Evolutionary conservation across 2,329 filamentous ascomycete genomes (phyloP).

Genomic region (Davidsoniella virescens): DNA sequence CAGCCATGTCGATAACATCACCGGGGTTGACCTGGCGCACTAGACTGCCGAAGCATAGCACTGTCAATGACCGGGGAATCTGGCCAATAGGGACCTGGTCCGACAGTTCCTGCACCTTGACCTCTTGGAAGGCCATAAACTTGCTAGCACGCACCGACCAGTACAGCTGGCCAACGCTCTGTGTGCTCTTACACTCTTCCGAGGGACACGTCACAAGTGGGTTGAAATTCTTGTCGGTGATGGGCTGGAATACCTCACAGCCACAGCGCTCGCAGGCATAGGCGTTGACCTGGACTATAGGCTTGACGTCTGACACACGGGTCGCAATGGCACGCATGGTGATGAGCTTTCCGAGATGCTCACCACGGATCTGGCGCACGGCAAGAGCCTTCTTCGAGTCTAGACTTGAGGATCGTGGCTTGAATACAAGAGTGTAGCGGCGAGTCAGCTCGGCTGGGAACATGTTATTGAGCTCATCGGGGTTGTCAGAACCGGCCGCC

Average conservation of each 20-base stretch:
- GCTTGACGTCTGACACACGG: constrained; percentile 93
- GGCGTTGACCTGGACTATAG: constrained; percentile 90
- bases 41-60: constrained; percentile 76
- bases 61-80: constrained; percentile 78
- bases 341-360: constrained; percentile 84
- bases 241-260: constrained; percentile 92
- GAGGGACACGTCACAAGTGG: constrained; percentile 80
- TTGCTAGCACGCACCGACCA: constrained; percentile 93
- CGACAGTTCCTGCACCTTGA: constrained; percentile 98
- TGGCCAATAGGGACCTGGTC: constrained; percentile 97
- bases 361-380: constrained; percentile 84
- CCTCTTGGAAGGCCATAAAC: constrained; percentile 92
- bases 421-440: constrained; percentile 91
- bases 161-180: constrained; percentile 84
- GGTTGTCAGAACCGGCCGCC: constrained; percentile 50
- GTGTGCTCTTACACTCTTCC: constrained; percentile 74
- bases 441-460: constrained; percentile 87
- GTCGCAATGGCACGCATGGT: constrained; percentile 90
- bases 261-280: constrained; percentile 96
- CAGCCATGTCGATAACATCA: constrained; percentile 83
- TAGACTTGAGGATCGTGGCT: constrained; percentile 61
- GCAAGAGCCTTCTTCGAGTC: constrained; percentile 54
- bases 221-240: constrained; percentile 79
- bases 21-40: constrained; percentile 82
- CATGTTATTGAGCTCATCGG: constrained; percentile 51